A percentile compares a stretch with the other conserved stretches of the same genome.
These are phyloP conservation scores for Micractinium sp. DNA, from an alignment of 139 green algal species.

Conservation along the genomic window DNA sequence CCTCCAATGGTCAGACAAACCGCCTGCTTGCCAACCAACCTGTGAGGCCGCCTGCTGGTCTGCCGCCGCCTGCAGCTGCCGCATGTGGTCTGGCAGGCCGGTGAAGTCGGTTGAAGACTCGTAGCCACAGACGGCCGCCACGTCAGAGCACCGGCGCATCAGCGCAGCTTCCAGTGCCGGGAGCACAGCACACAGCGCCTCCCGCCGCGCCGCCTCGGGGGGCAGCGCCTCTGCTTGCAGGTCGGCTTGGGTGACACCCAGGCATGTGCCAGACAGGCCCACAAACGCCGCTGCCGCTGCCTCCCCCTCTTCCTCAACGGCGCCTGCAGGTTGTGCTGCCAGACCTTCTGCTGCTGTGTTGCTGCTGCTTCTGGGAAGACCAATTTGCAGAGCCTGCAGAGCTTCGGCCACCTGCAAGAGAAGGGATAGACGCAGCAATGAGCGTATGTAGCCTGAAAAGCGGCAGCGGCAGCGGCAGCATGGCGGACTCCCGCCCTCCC, in stretches of 20 bases:
- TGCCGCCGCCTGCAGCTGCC: constrained; percentile 1
- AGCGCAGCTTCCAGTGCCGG: constrained; percentile 15
- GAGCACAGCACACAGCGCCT: neutral
- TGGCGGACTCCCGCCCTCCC: neutral
- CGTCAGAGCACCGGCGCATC: neutral
- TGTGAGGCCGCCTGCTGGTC: neutral
- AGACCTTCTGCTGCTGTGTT: neutral
- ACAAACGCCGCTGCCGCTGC: neutral
- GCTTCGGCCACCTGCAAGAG: neutral
- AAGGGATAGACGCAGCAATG: neutral
- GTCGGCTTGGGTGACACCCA: neutral
- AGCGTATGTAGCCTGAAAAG: neutral
- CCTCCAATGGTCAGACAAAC: neutral
- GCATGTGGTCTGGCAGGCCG: constrained; percentile 25
- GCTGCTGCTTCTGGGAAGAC: neutral
- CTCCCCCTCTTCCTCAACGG: neutral
- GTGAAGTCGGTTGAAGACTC: neutral
- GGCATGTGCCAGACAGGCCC: neutral
- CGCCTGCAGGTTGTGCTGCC: neutral
- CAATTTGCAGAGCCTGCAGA: constrained; percentile 6
- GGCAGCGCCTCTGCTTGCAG: constrained; percentile 21
- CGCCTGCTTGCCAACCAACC: neutral
- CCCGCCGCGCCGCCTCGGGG: neutral
- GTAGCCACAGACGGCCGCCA: constrained; percentile 13
- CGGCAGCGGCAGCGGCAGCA: neutral